phyloP scores from a whole-genome alignment of 1,284 basidiomycete species.

The Leccinum huronense region DNA sequence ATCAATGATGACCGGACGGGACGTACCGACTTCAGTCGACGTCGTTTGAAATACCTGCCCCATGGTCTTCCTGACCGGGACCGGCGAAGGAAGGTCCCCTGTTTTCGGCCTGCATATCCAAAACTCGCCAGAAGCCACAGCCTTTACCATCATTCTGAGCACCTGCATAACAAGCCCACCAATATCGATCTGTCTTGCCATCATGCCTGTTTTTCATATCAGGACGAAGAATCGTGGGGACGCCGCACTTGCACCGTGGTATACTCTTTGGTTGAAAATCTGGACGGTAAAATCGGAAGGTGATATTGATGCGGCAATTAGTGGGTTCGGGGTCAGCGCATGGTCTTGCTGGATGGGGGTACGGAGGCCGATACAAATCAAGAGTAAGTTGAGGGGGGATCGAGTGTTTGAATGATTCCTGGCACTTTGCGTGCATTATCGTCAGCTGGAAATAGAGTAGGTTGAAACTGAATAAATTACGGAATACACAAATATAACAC shows the following conservation, averaged over 20 bases:
- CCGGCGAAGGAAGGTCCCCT: conserved; percentile 51
- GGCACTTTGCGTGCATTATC: conserved; percentile 92
- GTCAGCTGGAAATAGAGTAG: conserved; percentile 48
- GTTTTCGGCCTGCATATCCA: conserved; percentile 76
- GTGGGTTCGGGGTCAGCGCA: conserved; percentile 44
- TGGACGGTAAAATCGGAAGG: conserved; percentile 84
- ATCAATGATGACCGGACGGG: neutral
- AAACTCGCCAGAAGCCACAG: conserved; percentile 77
- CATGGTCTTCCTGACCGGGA: conserved; percentile 3
- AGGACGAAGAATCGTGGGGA: conserved; percentile 74
- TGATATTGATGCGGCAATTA: conserved; percentile 84
- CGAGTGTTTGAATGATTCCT: conserved; percentile 86
- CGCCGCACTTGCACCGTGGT: conserved; percentile 75
- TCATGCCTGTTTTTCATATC: conserved; percentile 71
- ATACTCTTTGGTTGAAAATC: conserved; percentile 75
- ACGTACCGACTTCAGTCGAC: conserved; percentile 9
- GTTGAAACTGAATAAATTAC: neutral
- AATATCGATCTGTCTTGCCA: conserved; percentile 60
- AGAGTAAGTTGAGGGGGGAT: conserved; percentile 75
- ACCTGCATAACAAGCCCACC: conserved; percentile 86
- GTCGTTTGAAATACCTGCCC: conserved; percentile 38
- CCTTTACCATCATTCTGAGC: conserved; percentile 83
- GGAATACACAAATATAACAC: conserved; percentile 24
- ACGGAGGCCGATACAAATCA: conserved; percentile 71
- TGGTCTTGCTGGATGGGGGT: conserved; percentile 42